A percentile compares a stretch with the other conserved stretches of the same genome.
phyloP scores from a whole-genome alignment of 805 yeast genomes.

The Schwanniomyces occidentalis region DNA sequence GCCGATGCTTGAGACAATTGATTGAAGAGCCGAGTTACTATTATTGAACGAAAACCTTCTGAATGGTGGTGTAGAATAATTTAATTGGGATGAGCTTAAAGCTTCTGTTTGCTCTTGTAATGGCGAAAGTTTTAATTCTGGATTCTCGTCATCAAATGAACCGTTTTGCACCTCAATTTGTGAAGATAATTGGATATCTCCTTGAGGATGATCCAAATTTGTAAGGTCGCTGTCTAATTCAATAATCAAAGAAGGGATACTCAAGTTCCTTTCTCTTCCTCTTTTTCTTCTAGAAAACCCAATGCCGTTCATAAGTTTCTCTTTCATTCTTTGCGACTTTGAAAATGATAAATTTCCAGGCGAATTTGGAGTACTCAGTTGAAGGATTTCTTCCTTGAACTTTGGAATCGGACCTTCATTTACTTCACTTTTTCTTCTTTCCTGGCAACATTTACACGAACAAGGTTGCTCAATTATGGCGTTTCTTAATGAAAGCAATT shows the following conservation, averaged over 20 bases:
- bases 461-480: background rate
- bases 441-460: slow-evolving; percentile 1
- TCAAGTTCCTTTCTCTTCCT: background rate
- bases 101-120: too few relatives aligned
- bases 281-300: slow-evolving; percentile 2
- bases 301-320: background rate
- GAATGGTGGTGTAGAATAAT: background rate
- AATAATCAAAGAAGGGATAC: slow-evolving; percentile 8
- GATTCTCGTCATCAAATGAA: too few relatives aligned
- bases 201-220: background rate
- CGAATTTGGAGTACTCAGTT: too few relatives aligned
- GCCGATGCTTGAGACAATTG: slow-evolving; percentile 5
- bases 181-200: too few relatives aligned
- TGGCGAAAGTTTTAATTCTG: too few relatives aligned
- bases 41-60: slow-evolving; percentile 2
- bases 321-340: background rate
- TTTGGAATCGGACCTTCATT: background rate
- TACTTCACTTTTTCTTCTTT: background rate
- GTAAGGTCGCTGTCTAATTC: slow-evolving; percentile 6
- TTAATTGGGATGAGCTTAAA: too few relatives aligned
- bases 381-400: too few relatives aligned
- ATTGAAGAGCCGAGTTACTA: slow-evolving; percentile 5
- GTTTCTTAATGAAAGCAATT: too few relatives aligned
- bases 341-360: background rate
- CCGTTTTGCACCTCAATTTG: too few relatives aligned